These are phyloP conservation scores for Actinomucor elegans DNA, from an alignment of 371 early-diverging fungal genomes.

Conservation along the genomic window DNA sequence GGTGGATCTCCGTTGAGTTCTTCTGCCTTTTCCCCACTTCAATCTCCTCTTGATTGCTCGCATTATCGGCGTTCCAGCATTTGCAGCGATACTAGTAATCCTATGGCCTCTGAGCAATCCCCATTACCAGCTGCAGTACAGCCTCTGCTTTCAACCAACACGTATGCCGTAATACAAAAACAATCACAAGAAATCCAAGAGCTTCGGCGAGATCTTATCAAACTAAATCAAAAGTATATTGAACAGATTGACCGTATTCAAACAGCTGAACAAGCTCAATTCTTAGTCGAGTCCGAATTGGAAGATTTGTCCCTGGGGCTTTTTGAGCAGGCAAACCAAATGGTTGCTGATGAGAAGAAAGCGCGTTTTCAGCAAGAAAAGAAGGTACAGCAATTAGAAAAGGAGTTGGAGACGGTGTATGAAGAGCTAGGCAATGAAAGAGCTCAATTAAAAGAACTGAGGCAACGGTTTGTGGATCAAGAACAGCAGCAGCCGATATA, in stretches of 20 bases:
- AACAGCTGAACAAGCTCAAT: slow-evolving; percentile 8
- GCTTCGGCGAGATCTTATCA: slow-evolving; percentile 10
- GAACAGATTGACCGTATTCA: slow-evolving; percentile 10
- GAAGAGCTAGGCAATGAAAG: slow-evolving; percentile 15
- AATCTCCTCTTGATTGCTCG: too few relatives aligned
- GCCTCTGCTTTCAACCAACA: not conserved
- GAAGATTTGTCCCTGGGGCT: slow-evolving; percentile 24
- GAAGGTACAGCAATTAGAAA: not conserved
- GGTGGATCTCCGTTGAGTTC: not conserved
- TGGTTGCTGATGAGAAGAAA: slow-evolving; percentile 27
- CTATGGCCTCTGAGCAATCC: not conserved
- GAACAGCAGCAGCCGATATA: not conserved
- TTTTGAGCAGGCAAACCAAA: slow-evolving; percentile 35
- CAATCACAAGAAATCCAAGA: slow-evolving; percentile 21
- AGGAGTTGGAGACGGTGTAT: not conserved
- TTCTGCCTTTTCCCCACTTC: slow-evolving; percentile 6
- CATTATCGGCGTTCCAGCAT: too few relatives aligned
- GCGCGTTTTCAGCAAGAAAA: slow-evolving; percentile 11
- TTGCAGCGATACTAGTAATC: too few relatives aligned
- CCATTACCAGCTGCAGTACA: not conserved
- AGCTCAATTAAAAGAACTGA: slow-evolving; percentile 20
- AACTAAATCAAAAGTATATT: slow-evolving; percentile 18
- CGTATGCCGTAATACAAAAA: slow-evolving; percentile 7
- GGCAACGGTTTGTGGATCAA: not conserved
- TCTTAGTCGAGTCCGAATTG: slow-evolving; percentile 21